Percentiles rank a stretch among this genome's conserved stretches.
Conservation (phyloP, 2,329 filamentous ascomycete species). For the Cryphonectria carpinicola region DNA sequence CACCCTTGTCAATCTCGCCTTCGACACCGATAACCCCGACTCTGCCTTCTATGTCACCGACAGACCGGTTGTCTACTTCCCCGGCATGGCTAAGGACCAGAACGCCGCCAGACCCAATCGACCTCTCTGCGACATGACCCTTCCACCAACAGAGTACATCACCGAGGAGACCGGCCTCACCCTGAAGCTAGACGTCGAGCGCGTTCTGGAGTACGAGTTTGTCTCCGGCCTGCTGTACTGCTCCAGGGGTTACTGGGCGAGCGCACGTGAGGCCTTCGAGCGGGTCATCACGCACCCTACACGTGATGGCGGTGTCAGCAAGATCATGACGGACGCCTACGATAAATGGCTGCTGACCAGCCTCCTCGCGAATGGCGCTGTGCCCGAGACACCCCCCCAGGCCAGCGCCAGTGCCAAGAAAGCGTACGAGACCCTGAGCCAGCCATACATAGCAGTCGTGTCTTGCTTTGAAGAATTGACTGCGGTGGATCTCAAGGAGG, state of each 20-base stretch:
- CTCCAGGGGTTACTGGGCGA: conserved; percentile 62
- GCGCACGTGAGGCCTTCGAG: conserved; percentile 65
- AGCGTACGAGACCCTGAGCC: conserved; percentile 61
- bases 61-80: conserved; percentile 68
- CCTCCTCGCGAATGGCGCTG: conserved; percentile 70
- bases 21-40: conserved; percentile 56
- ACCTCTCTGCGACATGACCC: conserved; percentile 49
- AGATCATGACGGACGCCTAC: conserved; percentile 85
- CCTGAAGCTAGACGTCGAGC: conserved; percentile 51
- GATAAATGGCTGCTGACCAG: conserved; percentile 87
- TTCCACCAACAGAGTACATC: conserved; percentile 61
- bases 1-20: conserved; percentile 60
- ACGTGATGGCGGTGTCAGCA: conserved; percentile 65
- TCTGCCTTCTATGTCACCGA: conserved; percentile 65
- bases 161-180: conserved; percentile 62
- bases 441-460: conserved; percentile 72
- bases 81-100: conserved; percentile 44
- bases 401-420: conserved; percentile 58
- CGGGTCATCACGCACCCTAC: conserved; percentile 70
- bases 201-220: conserved; percentile 70
- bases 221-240: conserved; percentile 68
- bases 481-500: conserved; percentile 63
- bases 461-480: conserved; percentile 64
- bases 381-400: conserved; percentile 58
- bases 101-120: conserved; percentile 38